Evolutionary conservation across 2,329 filamentous ascomycete genomes (phyloP), one percentile per base, ranked within the genome.

Genomic region (Microcyclospora tardicrescens): DNA sequence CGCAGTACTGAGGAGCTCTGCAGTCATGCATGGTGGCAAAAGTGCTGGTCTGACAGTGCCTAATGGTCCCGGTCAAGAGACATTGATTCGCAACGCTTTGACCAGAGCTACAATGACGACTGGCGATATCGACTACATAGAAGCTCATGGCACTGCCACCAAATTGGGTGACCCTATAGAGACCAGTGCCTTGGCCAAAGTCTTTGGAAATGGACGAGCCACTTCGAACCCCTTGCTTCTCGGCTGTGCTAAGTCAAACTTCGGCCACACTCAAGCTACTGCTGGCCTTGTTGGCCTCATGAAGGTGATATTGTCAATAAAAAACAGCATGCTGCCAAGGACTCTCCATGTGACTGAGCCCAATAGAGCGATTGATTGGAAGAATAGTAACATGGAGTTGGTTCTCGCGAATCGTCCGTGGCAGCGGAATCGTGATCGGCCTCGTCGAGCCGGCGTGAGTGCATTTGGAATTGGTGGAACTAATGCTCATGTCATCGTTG

Each of bases 301-400:
- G 51, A 82, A 82, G 57, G 71, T 78, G 0, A 56, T 82, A 2
- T 51, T 80, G 53, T 80, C 79, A 75, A 57, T 80, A 39, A 66
- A 76, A 55, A 72, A 80, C 49, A 71, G 69, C 38, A 55, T 60
- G 2, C 81, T 82, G 28, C 77, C 77, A 0, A 76, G 28, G n/a
- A 30, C 28, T 10, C 28, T 30, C 10, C 28, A 30, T 30, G 28
- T 30, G 10, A n/a, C 10, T 10, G 10, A n/a, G n/a, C 28, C 28
- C n/a, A 30, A 10, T 10, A 30, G 10, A n/a, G 10, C 10, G n/a
- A 30, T 30, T 30, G 28, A 30, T 30, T 30, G 28, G 28, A n/a
- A 30, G n/a, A 10, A 30, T 10, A 10, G 10, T 30, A 30, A n/a
- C 28, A 10, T 30, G 10, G 10, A 10, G n/a, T 30, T 30, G 28